phyloP scores from a whole-genome alignment of 495 filamentous ascomycete species.

The Aspergillus avenaceus region DNA sequence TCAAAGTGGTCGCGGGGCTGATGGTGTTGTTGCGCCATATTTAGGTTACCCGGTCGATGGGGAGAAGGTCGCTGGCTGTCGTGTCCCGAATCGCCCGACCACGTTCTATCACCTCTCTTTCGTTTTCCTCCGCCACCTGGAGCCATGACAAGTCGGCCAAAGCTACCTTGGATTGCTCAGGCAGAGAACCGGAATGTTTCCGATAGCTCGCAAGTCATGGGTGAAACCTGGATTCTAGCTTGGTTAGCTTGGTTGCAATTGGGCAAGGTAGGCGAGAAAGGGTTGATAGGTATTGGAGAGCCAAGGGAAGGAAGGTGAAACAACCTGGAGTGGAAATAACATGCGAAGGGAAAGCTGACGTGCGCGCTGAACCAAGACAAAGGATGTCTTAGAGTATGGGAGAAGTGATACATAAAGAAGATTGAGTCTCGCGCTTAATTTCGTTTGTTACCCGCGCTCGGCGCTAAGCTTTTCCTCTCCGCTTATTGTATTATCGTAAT shows the following conservation, averaged over 20 bases:
- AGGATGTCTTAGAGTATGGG: not conserved
- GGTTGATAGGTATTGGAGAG: not conserved
- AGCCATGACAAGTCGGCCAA: slow-evolving; percentile 38
- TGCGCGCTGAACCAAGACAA: not conserved
- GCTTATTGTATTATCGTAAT: no score
- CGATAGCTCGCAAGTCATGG: slow-evolving; percentile 39
- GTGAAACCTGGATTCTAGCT: slow-evolving; percentile 21
- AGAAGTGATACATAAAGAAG: not conserved
- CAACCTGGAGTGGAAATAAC: slow-evolving; percentile 16
- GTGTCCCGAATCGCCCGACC: slow-evolving; percentile 47
- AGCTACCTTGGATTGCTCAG: slow-evolving; percentile 21
- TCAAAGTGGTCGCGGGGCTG: slow-evolving; percentile 40
- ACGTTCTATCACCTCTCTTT: slow-evolving; percentile 53
- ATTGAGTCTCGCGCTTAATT: slow-evolving; percentile 7
- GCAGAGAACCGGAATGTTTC: slow-evolving; percentile 24
- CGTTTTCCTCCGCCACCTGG: slow-evolving; percentile 53
- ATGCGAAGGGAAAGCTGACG: slow-evolving; percentile 8
- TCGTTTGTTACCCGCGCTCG: slow-evolving; percentile 1
- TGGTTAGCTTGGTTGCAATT: slow-evolving; percentile 13
- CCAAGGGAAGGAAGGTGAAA: not conserved
- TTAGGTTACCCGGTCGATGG: slow-evolving; percentile 57
- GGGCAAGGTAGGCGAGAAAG: not conserved
- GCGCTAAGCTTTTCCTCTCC: slow-evolving; percentile 5
- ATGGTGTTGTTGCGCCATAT: slow-evolving; percentile 55
- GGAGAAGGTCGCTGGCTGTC: slow-evolving; percentile 57